Base-by-base conservation (phyloP, 257 asterid species). In the Solanum habrochaites region DNA sequence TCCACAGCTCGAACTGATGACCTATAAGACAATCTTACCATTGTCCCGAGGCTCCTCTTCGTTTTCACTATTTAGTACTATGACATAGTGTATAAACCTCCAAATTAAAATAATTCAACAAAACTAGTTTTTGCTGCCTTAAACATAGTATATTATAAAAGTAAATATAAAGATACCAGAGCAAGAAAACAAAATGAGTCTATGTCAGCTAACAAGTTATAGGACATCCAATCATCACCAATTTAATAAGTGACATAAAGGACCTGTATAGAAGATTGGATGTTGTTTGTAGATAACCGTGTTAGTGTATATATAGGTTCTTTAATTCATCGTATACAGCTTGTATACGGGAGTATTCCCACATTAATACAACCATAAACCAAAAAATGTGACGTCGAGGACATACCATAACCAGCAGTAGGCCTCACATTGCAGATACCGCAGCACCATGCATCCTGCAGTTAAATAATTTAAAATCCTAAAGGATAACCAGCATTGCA, bases 361-460 rank as follows among this genome's bases (percentile, higher is more conserved):
- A 27, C 45, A 35, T 47, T 27, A 31, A 56, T 43, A 20, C 23
- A 71, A 29, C 7, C n/a, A 27, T 71, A 37, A 9, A 10, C 29
- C 9, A 39, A 73, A 73, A 32, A 58, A 10, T 43, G 27, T 25
- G 21, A 31, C 0, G 11, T n/a, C 25, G 16, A 25, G 49, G 31
- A 64, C 74, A 27, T 90, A 90, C 92, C 90, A 27, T 88, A 90
- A 73, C 91, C 91, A 67, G 73, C 87, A 52, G 91, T 62, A 16
- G 91, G 86, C 52, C 45, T 88, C 49, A 35, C 18, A 14, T 85
- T 85, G 75, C 92, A 90, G 43, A 88, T 80, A 67, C 69, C 73
- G 42, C 92, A 90, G 43, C 43, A 73, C 91, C 92, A 88, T 52
- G 58, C 77, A 4, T 70, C 88, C 92, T 90, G 91, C 90, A 90